phyloP scores from a whole-genome alignment of 192 early-diverging fungal species.

The Kickxella alabastrina region DNA sequence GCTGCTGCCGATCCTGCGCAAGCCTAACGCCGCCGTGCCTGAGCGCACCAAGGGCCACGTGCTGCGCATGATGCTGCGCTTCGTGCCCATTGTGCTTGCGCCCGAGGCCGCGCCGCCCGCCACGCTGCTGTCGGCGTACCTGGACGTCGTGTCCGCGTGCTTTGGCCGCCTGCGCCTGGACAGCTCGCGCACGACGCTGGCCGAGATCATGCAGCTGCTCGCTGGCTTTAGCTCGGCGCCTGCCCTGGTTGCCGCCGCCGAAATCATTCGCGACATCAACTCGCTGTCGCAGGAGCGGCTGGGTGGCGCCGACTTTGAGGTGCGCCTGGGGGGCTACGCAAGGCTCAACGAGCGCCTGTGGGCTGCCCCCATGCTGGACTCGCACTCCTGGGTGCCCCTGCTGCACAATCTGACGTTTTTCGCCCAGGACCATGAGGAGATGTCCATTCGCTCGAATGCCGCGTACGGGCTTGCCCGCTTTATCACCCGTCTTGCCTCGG shows the following conservation, averaged over 20 bases:
- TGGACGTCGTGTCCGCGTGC: conserved; percentile 61
- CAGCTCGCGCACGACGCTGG: conserved; percentile 61
- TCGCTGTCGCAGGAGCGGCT: conserved; percentile 67
- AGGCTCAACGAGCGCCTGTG: conserved; percentile 69
- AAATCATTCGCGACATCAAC: conserved; percentile 73
- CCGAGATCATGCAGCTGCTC: conserved; percentile 62
- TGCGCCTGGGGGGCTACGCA: conserved; percentile 72
- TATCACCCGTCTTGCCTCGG: conserved; percentile 54
- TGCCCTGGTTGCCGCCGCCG: conserved; percentile 51
- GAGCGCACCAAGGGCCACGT: conserved; percentile 84
- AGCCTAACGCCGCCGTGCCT: conserved; percentile 62
- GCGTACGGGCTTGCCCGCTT: conserved; percentile 71
- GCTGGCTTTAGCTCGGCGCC: conserved; percentile 18
- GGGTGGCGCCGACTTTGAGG: conserved; percentile 86
- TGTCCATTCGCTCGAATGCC: conserved; percentile 81
- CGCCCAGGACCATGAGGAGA: conserved; percentile 80
- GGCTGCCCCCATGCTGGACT: conserved; percentile 50
- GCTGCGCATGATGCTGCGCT: conserved; percentile 71
- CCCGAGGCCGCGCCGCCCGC: conserved; percentile 1
- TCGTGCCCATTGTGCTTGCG: conserved; percentile 68
- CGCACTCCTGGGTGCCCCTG: conserved; percentile 81
- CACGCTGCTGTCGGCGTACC: conserved; percentile 57
- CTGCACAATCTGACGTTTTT: conserved; percentile 83
- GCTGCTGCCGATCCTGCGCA: conserved; percentile 77
- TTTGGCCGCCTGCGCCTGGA: conserved; percentile 64